These are phyloP conservation scores for Lojkania enalia DNA, from an alignment of 2,329 filamentous ascomycete genomes.

Conservation along the genomic window DNA sequence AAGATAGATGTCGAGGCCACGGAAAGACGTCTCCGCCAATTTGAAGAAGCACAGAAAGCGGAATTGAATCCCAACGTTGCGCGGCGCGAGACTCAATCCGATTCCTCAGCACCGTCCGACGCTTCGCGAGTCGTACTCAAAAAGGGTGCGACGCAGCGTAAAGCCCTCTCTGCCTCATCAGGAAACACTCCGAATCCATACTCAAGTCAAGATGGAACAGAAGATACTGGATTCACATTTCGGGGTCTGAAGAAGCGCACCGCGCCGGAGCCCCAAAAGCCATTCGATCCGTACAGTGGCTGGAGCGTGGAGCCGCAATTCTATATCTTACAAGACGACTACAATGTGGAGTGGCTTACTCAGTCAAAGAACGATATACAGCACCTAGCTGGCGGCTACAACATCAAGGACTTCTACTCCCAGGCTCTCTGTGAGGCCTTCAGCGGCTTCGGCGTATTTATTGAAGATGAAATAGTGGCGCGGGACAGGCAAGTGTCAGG, in stretches of 20 bases:
- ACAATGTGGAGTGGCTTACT: conserved; percentile 76
- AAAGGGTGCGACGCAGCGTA: conserved; percentile 68
- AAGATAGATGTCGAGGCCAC: conserved; percentile 69
- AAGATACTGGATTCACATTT: conserved; percentile 60
- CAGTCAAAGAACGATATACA: conserved; percentile 65
- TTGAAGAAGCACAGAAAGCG: conserved; percentile 71
- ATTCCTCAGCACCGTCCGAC: conserved; percentile 20
- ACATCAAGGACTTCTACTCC: conserved; percentile 77
- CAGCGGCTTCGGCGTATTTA: conserved; percentile 81
- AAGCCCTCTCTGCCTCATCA: conserved; percentile 37
- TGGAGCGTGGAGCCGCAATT: conserved; percentile 66
- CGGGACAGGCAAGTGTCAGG: conserved; percentile 41
- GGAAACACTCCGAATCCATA: conserved; percentile 22
- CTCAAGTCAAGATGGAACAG: conserved; percentile 27
- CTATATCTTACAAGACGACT: conserved; percentile 69
- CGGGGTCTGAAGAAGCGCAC: conserved; percentile 74
- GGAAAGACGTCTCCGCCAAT: conserved; percentile 63
- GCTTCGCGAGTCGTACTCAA: conserved; percentile 50
- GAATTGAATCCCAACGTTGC: conserved; percentile 50
- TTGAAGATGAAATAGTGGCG: conserved; percentile 69
- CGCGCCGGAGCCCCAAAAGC: conserved; percentile 66
- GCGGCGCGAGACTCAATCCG: conserved; percentile 38
- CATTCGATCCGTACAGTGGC: conserved; percentile 88
- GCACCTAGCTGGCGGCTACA: conserved; percentile 79
- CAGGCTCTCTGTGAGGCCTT: conserved; percentile 87